Evolutionary conservation across 352 stramenopile species (phyloP).

Genomic region (Globisporangium echinulatum): DNA sequence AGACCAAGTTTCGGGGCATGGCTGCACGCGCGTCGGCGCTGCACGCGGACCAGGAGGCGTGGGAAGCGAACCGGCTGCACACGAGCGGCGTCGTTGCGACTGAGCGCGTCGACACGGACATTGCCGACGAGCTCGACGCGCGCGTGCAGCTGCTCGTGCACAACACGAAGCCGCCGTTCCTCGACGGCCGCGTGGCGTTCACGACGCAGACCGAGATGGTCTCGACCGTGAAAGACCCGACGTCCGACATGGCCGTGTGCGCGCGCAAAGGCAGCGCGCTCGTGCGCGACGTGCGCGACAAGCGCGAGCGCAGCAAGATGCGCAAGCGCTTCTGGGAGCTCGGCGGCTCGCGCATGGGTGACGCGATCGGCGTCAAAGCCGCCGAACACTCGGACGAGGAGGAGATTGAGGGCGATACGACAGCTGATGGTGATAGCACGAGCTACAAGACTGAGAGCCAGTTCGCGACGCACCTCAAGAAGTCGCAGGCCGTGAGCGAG

Average conservation of each 20-base stretch:
- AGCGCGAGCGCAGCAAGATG: conserved; percentile 90
- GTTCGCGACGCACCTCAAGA: conserved; percentile 94
- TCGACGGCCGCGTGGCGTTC: conserved; percentile 92
- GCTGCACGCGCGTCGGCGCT: conserved; percentile 90
- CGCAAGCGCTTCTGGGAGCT: conserved; percentile 99
- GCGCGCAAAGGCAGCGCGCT: conserved; percentile 91
- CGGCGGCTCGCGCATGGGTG: conserved; percentile 94
- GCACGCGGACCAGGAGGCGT: conserved; percentile 96
- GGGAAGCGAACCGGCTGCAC: conserved; percentile 96
- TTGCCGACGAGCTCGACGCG: conserved; percentile 93
- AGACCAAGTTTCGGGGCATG: conserved; percentile 87
- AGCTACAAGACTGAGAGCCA: conserved; percentile 95
- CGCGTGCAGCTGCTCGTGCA: conserved; percentile 97
- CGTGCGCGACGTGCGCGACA: conserved; percentile 68
- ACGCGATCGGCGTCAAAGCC: conserved; percentile 91
- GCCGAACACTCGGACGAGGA: conserved; percentile 48
- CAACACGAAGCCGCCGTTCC: conserved; percentile 97
- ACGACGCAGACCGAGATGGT: conserved; percentile 94
- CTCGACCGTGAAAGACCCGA: conserved; percentile 93
- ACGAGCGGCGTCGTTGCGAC: conserved; percentile 90
- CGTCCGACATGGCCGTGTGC: conserved; percentile 94
- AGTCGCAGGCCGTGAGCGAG: conserved; percentile 87
- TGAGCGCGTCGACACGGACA: conserved; percentile 68
- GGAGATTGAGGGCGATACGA: conserved; percentile 38
- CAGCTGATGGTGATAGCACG: conserved; percentile 34